Evolutionary conservation across 768 basidiomycete genomes (phyloP).

Genomic region (Hericium alpestre): DNA sequence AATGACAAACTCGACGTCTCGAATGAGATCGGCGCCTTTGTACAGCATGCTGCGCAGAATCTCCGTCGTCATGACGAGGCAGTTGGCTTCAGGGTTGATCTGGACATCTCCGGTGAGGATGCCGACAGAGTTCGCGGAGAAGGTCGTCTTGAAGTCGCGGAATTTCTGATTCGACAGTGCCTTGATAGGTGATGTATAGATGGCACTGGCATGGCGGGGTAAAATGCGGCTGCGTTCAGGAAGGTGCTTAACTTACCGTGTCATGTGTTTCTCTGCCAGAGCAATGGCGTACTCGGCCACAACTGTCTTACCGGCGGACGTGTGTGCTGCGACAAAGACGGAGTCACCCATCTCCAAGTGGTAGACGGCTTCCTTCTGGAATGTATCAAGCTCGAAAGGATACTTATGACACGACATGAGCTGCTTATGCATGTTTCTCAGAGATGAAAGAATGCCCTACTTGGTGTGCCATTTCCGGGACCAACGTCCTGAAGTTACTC

Average conservation of each 20-base stretch:
- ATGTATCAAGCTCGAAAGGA: conserved; percentile 97
- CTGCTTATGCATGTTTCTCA: too few species aligned
- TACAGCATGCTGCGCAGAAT: conserved; percentile 97
- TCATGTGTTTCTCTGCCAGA: conserved; percentile 96
- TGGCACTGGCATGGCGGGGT: conserved; percentile 50
- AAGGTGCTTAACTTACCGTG: conserved; percentile 49
- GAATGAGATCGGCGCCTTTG: conserved; percentile 95
- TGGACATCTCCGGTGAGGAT: conserved; percentile 98
- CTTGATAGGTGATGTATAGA: conserved; percentile 98
- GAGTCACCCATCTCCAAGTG: conserved; percentile 95
- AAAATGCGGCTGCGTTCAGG: not conserved
- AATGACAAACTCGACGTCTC: conserved; percentile 98
- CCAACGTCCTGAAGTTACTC: conserved; percentile 80
- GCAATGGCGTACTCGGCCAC: conserved; percentile 99
- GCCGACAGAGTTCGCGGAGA: conserved; percentile 82
- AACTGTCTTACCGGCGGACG: conserved; percentile 98
- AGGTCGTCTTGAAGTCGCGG: conserved; percentile 95
- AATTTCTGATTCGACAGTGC: conserved; percentile 99
- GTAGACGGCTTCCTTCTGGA: conserved; percentile 98
- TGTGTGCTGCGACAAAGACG: conserved; percentile 99
- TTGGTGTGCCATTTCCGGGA: conserved; percentile 94
- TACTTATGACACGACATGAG: conserved; percentile 40
- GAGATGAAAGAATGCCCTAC: conserved; percentile 26
- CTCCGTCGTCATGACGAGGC: conserved; percentile 96
- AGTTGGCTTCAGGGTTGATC: conserved; percentile 95